A percentile compares a stretch with the other conserved stretches of the same genome.
These are phyloP conservation scores for Cladophialophora bantiana DNA, from an alignment of 2,329 filamentous ascomycete species.

Conservation along the genomic window DNA sequence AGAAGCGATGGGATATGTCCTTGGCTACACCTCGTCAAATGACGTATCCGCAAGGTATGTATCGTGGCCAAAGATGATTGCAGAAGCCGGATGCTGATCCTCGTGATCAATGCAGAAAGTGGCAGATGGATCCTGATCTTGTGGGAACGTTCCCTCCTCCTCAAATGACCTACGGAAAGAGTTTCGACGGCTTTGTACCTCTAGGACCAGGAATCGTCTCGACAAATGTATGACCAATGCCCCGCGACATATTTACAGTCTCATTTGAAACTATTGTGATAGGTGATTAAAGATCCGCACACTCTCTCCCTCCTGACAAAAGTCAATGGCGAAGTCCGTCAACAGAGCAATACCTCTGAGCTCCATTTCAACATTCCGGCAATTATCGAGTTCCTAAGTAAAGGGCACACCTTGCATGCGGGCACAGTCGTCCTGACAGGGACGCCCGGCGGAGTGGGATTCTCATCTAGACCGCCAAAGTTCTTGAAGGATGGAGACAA, in stretches of 20 bases:
- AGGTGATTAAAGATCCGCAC: constrained; percentile 10
- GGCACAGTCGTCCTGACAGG: constrained; percentile 12
- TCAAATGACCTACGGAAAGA: constrained; percentile 46
- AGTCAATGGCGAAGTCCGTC: constrained; percentile 15
- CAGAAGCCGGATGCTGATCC: not conserved
- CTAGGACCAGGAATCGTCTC: constrained; percentile 48
- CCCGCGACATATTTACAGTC: no score
- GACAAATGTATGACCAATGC: constrained; percentile 19
- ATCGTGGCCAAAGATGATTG: not conserved
- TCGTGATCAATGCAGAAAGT: constrained; percentile 2
- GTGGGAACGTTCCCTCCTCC: constrained; percentile 18
- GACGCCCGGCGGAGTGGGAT: constrained; percentile 9
- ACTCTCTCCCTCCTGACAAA: constrained; percentile 7
- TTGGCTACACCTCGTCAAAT: constrained; percentile 51
- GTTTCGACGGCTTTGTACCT: constrained; percentile 47
- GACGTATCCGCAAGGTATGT: constrained; percentile 44
- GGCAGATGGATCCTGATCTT: constrained; percentile 14
- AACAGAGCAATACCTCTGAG: constrained; percentile 12
- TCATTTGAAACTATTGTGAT: no score
- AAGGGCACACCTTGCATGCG: constrained; percentile 1
- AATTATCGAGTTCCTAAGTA: constrained; percentile 12
- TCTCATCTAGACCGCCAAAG: constrained; percentile 5
- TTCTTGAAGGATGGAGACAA: constrained; percentile 6
- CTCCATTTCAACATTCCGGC: constrained; percentile 14
- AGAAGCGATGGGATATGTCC: constrained; percentile 49